Evolutionary conservation across 441 rosid species (phyloP).

Genomic region (Biscutella laevigata): DNA sequence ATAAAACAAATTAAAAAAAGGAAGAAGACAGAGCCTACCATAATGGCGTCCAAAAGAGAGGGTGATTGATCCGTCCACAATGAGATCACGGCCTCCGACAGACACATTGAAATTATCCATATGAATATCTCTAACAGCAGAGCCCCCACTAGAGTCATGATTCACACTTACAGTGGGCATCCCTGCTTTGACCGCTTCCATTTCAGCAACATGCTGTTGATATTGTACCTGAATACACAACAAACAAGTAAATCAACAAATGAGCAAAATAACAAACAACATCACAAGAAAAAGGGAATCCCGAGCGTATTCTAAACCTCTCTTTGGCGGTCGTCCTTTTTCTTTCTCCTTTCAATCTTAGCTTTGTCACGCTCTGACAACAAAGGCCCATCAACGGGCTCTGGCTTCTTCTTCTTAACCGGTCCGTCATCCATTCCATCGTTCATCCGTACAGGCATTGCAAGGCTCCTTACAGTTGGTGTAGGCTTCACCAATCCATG

Average conservation of each 20-base stretch:
- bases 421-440: constrained; percentile 94
- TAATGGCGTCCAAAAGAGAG: constrained; percentile 95
- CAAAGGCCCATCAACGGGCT: constrained; percentile 72
- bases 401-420: constrained; percentile 89
- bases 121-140: constrained; percentile 73
- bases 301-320: constrained; percentile 39
- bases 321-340: constrained; percentile 94
- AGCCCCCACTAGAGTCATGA: constrained; percentile 64
- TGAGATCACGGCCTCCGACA: constrained; percentile 95
- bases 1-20: constrained; percentile 1
- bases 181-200: constrained; percentile 89
- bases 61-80: constrained; percentile 75
- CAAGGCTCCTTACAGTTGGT: constrained; percentile 75
- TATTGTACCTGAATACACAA: constrained; percentile 58
- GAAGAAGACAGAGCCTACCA: constrained; percentile 41
- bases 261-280: background rate
- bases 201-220: constrained; percentile 85
- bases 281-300: background rate
- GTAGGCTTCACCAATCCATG: constrained; percentile 73
- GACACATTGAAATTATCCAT: constrained; percentile 87
- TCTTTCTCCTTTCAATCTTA: constrained; percentile 81
- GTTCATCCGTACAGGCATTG: constrained; percentile 80
- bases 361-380: constrained; percentile 72
- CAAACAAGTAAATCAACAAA: background rate
- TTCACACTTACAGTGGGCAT: constrained; percentile 82